phyloP scores from a whole-genome alignment of 495 filamentous ascomycete genomes.

The Tuber borchii region DNA sequence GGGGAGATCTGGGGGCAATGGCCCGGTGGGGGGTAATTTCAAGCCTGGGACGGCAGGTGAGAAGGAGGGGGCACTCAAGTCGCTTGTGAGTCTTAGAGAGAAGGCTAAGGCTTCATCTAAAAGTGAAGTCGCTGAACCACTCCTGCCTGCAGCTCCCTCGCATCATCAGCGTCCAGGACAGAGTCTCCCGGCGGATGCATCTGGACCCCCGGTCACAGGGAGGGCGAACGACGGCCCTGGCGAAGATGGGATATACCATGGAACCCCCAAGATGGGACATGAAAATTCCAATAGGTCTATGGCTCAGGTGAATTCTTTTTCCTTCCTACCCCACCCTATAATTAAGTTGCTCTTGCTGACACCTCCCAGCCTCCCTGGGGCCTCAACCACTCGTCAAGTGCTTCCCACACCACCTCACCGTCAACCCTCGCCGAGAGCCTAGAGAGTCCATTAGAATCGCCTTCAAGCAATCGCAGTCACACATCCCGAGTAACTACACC shows the following conservation, averaged over 20 bases:
- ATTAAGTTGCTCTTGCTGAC: not conserved
- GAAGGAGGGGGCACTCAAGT: not conserved
- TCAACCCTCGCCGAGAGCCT: not conserved
- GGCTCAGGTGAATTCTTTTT: not conserved
- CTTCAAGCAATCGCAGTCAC: not conserved
- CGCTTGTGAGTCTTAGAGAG: not conserved
- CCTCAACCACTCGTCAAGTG: not conserved
- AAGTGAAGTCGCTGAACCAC: not conserved
- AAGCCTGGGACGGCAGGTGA: not conserved
- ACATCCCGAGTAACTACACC: not conserved
- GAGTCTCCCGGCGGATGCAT: not conserved
- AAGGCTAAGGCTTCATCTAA: not conserved
- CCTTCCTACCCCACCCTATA: not conserved
- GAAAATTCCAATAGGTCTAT: not conserved
- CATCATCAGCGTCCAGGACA: not conserved
- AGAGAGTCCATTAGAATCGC: not conserved
- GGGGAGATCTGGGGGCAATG: not conserved
- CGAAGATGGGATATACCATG: not conserved
- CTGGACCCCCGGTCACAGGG: not conserved
- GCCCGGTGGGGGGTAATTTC: not conserved
- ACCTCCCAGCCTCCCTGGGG: not conserved
- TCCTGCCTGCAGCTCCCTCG: not conserved
- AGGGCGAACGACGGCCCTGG: not conserved
- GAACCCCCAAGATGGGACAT: not conserved
- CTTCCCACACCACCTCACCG: not conserved